A percentile compares a stretch with the other conserved stretches of the same genome.
Conservation (phyloP, 2,329 filamentous ascomycete species). For the Trichoderma hamatum region DNA sequence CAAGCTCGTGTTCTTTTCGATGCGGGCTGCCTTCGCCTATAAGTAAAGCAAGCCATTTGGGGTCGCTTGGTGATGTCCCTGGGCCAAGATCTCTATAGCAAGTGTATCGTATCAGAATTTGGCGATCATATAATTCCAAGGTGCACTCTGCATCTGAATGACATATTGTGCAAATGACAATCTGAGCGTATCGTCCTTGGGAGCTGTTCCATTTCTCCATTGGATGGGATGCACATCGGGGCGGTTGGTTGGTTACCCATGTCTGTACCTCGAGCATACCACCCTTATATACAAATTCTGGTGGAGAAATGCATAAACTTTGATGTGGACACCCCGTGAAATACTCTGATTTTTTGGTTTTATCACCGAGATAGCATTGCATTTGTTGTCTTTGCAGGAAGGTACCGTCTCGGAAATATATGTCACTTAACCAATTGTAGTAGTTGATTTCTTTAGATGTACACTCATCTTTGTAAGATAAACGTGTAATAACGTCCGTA, state of each 20-base stretch:
- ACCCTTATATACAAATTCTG: neutral
- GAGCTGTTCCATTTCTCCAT: constrained; percentile 7
- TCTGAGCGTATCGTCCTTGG: neutral
- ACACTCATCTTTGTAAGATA: neutral
- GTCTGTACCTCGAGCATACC: constrained; percentile 7
- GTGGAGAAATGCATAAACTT: constrained; percentile 1
- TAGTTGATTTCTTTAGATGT: neutral
- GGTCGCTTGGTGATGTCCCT: neutral
- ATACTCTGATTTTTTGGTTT: neutral
- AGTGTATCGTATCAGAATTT: neutral
- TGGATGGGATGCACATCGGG: neutral
- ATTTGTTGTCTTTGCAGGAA: constrained; percentile 19
- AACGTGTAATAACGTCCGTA: neutral
- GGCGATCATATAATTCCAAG: neutral
- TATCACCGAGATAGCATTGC: neutral
- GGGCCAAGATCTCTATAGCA: constrained; percentile 20
- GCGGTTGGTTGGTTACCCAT: neutral
- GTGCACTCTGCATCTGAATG: constrained; percentile 15
- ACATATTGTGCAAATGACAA: constrained; percentile 8
- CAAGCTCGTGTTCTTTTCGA: neutral
- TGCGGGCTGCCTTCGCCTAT: neutral
- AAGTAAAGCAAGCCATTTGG: constrained; percentile 8
- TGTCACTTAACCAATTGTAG: constrained; percentile 16
- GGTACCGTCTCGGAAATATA: neutral
- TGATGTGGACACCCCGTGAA: constrained; percentile 17